A percentile compares a stretch with the other conserved stretches of the same genome.
phyloP scores from a whole-genome alignment of 192 early-diverging fungal species.

The Gamsiella multidivaricata region DNA sequence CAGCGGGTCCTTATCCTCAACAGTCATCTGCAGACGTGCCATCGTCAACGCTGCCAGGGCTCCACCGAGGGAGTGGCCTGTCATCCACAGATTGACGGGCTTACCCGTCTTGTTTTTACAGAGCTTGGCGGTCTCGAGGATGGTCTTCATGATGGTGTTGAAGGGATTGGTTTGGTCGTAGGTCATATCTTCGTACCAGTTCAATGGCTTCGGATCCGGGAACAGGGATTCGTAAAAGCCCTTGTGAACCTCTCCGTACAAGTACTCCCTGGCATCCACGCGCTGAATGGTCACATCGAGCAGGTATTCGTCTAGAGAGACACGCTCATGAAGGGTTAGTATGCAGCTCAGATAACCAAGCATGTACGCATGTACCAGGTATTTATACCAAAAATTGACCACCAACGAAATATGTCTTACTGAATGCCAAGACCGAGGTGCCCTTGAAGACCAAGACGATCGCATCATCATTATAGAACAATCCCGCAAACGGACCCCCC shows the following conservation, averaged over 20 bases:
- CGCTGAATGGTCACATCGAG: conserved; percentile 62
- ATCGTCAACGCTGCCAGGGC: conserved; percentile 59
- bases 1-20: conserved; percentile 34
- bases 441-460: conserved; percentile 63
- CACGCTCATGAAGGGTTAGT: background rate
- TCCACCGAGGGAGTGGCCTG: conserved; percentile 66
- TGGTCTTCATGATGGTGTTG: conserved; percentile 54
- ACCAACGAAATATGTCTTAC: conserved; percentile 4
- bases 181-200: conserved; percentile 5
- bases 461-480: conserved; percentile 58
- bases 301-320: conserved; percentile 54
- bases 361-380: too few species aligned
- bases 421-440: conserved; percentile 61
- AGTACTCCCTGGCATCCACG: conserved; percentile 56
- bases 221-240: conserved; percentile 66
- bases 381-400: too few species aligned
- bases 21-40: conserved; percentile 55
- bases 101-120: conserved; percentile 15
- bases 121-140: conserved; percentile 37
- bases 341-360: too few species aligned
- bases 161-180: conserved; percentile 56
- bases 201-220: conserved; percentile 24
- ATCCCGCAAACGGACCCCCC: conserved; percentile 61
- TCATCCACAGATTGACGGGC: conserved; percentile 61
- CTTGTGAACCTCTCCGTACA: conserved; percentile 64